phyloP scores from a whole-genome alignment of 495 filamentous ascomycete species.

The Lasiosphaeria hispida region DNA sequence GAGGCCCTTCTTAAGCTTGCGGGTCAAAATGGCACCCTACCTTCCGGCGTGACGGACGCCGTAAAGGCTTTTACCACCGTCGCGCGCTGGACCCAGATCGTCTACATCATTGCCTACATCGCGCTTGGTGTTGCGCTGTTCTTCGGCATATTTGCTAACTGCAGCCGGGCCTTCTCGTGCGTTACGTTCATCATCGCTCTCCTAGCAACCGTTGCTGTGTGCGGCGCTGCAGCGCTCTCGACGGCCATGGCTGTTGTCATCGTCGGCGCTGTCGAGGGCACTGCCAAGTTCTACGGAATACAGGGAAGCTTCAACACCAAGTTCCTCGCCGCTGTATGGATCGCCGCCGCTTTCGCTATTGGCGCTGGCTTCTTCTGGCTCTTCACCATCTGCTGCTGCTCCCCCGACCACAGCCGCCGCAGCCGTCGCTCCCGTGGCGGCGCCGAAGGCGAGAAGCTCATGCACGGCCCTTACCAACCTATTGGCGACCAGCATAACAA shows the following conservation, averaged over 20 bases:
- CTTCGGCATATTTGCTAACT: conserved; percentile 71
- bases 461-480: conserved; percentile 42
- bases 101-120: conserved; percentile 65
- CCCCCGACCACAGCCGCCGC: conserved; percentile 37
- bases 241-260: conserved; percentile 61
- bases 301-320: conserved; percentile 58
- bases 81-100: conserved; percentile 78
- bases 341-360: conserved; percentile 72
- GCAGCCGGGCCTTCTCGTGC: conserved; percentile 48
- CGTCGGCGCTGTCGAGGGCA: conserved; percentile 64
- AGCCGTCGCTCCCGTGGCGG: conserved; percentile 16
- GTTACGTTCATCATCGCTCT: conserved; percentile 45
- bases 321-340: conserved; percentile 71
- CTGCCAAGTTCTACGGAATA: conserved; percentile 65
- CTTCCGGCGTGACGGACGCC: conserved; percentile 59
- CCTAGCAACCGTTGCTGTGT: conserved; percentile 60
- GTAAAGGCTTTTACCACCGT: conserved; percentile 69
- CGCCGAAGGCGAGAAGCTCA: conserved; percentile 47
- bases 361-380: conserved; percentile 82
- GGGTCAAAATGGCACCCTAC: conserved; percentile 51
- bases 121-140: conserved; percentile 72
- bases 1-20: conserved; percentile 39
- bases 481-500: conserved; percentile 36
- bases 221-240: conserved; percentile 57
- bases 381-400: conserved; percentile 87